A percentile compares a stretch with the other conserved stretches of the same genome.
These are phyloP conservation scores for Pouteria campechiana DNA, from an alignment of 179 eudicot species.

Conservation along the genomic window DNA sequence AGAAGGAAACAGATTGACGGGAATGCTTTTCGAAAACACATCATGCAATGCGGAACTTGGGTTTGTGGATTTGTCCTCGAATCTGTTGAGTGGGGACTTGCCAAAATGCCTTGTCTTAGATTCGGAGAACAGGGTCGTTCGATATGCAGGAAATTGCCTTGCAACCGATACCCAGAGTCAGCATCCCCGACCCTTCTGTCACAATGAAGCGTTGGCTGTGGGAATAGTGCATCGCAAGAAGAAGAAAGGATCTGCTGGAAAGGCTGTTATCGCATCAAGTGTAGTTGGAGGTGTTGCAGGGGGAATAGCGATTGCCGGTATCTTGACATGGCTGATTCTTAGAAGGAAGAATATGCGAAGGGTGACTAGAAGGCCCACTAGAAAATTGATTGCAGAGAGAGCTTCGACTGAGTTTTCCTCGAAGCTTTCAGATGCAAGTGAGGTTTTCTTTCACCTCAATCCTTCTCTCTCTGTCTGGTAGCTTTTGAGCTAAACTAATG, in stretches of 20 bases:
- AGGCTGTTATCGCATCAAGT: conserved; percentile 34
- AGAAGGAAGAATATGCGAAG: conserved; percentile 24
- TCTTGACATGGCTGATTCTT: conserved; percentile 22
- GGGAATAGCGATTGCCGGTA: conserved; percentile 15
- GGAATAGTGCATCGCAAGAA: conserved; percentile 43
- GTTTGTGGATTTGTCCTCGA: conserved; percentile 65
- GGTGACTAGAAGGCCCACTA: conserved; percentile 15
- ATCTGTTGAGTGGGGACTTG: conserved; percentile 57
- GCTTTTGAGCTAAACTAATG: neutral
- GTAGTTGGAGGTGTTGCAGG: conserved; percentile 45
- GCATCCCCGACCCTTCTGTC: conserved; percentile 47
- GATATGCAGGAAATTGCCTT: conserved; percentile 57
- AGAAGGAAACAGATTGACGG: conserved; percentile 58
- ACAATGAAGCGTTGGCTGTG: conserved; percentile 81
- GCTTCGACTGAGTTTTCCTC: conserved; percentile 49
- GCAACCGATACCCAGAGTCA: conserved; percentile 29
- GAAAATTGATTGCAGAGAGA: conserved; percentile 36
- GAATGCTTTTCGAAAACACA: conserved; percentile 32
- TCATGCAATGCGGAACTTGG: conserved; percentile 48
- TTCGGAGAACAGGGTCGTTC: conserved; percentile 18
- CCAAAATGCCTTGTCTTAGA: conserved; percentile 49
- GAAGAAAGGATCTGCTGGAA: conserved; percentile 19
- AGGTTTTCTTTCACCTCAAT: conserved; percentile 9
- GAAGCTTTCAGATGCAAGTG: conserved; percentile 80
- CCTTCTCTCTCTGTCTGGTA: neutral